phyloP scores from a whole-genome alignment of 768 basidiomycete genomes.

The Vishniacozyma victoriae region DNA sequence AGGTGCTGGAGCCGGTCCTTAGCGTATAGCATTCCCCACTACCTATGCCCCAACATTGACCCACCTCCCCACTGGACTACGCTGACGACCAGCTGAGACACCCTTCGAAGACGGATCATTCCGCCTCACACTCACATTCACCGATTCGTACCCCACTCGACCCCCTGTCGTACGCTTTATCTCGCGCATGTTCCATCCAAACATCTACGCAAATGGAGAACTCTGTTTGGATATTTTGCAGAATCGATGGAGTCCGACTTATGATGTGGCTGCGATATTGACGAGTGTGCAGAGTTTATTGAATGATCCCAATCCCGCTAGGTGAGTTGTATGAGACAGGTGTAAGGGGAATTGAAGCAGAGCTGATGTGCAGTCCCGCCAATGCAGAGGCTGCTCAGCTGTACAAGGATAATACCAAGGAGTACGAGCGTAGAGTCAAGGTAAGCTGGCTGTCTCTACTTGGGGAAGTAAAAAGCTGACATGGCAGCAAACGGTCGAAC shows the following conservation, averaged over 20 bases:
- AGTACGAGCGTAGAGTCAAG: constrained; percentile 89
- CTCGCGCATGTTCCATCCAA: constrained; percentile 95
- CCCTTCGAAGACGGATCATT: constrained; percentile 99
- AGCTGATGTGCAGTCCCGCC: constrained; percentile 63
- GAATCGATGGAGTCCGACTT: constrained; percentile 97
- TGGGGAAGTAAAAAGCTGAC: no score
- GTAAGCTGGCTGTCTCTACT: constrained; percentile 14
- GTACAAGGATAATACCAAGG: constrained; percentile 97
- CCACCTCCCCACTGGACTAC: not conserved
- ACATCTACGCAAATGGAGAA: constrained; percentile 97
- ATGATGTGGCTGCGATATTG: constrained; percentile 96
- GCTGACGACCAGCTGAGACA: constrained; percentile 67
- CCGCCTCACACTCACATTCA: constrained; percentile 89
- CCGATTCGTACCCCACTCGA: constrained; percentile 98
- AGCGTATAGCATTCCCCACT: no score
- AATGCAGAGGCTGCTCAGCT: constrained; percentile 97
- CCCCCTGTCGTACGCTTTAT: constrained; percentile 96
- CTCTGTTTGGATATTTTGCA: constrained; percentile 97
- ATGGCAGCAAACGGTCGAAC: constrained; percentile 64
- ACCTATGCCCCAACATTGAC: not conserved
- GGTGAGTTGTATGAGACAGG: constrained; percentile 44
- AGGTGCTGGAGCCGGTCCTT: no score
- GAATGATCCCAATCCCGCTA: constrained; percentile 94
- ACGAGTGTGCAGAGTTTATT: constrained; percentile 92
- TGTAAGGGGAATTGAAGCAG: no score